A percentile compares a stretch with the other conserved stretches of the same genome.
Evolutionary conservation across 2,329 filamentous ascomycete species (phyloP).

Genomic region (Colletotrichum navitas): DNA sequence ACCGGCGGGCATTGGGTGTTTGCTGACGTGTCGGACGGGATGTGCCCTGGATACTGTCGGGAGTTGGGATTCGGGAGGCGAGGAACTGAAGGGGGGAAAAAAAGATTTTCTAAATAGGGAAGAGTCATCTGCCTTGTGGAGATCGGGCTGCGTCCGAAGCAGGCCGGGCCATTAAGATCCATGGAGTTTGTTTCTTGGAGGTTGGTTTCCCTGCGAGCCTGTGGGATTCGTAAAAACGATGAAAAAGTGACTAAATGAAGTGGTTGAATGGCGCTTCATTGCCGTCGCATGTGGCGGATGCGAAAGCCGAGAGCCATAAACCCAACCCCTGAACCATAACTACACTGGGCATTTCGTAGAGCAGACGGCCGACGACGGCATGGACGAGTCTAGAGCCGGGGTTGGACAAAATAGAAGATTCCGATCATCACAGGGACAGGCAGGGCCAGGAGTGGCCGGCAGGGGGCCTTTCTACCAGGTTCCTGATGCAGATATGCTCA

Average conservation of each 20-base stretch:
- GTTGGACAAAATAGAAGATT: slow-evolving; percentile 37
- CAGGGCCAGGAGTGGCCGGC: slow-evolving; percentile 3
- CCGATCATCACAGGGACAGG: slow-evolving; percentile 41
- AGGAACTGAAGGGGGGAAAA: slow-evolving; percentile 10
- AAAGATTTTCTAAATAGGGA: slow-evolving; percentile 13
- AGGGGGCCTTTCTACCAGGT: slow-evolving; percentile 23
- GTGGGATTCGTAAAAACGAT: slow-evolving; percentile 25
- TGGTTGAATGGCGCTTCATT: neutral
- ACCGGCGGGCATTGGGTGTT: neutral
- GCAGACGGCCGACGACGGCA: neutral
- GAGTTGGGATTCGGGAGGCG: neutral
- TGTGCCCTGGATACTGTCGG: slow-evolving; percentile 4
- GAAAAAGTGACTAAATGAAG: slow-evolving; percentile 10
- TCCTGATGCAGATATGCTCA: slow-evolving; percentile 41
- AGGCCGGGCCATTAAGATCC: slow-evolving; percentile 11
- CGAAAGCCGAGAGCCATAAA: slow-evolving; percentile 29
- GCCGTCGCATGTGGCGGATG: slow-evolving; percentile 30
- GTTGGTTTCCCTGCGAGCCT: slow-evolving; percentile 4
- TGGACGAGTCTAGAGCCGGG: slow-evolving; percentile 23
- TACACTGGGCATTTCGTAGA: neutral
- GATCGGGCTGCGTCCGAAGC: slow-evolving; percentile 13
- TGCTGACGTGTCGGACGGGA: slow-evolving; percentile 10
- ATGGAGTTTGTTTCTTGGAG: slow-evolving; percentile 2
- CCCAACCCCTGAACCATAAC: neutral
- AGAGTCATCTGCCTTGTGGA: slow-evolving; percentile 22